Conservation (phyloP, 108 stramenopile genomes). For the Skeletonema tropicum region DNA sequence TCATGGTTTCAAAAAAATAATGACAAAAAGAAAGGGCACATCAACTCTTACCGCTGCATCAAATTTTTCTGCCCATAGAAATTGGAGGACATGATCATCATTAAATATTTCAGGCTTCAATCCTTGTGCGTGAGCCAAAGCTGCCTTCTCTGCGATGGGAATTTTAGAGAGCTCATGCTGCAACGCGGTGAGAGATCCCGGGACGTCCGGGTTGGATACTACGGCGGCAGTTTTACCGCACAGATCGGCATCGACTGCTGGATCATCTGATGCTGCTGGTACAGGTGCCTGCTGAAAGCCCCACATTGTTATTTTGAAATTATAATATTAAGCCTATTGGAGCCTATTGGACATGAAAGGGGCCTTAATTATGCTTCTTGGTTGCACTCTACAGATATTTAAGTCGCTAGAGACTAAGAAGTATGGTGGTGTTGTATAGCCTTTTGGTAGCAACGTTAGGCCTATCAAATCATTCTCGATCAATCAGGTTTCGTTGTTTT, state of each 20-base stretch:
- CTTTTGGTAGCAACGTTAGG: too few relatives aligned
- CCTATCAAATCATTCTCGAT: too few relatives aligned
- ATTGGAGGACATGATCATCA: slow-evolving; percentile 34
- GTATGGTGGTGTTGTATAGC: too few relatives aligned
- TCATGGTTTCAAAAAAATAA: not conserved
- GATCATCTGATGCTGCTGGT: not conserved
- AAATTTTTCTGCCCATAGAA: slow-evolving; percentile 35
- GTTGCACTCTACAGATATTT: too few relatives aligned
- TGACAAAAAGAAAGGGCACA: not conserved
- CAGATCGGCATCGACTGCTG: not conserved
- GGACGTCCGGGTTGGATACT: not conserved
- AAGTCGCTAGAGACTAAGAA: too few relatives aligned
- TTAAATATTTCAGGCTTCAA: slow-evolving; percentile 25
- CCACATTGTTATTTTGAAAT: not conserved
- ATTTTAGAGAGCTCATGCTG: slow-evolving; percentile 17
- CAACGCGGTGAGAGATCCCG: slow-evolving; percentile 1
- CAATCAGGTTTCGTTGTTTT: too few relatives aligned
- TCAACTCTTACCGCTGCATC: slow-evolving; percentile 22
- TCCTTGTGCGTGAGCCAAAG: slow-evolving; percentile 14
- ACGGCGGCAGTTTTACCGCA: not conserved
- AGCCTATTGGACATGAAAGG: too few relatives aligned
- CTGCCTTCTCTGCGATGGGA: slow-evolving; percentile 29
- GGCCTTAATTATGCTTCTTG: too few relatives aligned
- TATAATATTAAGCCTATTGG: too few relatives aligned
- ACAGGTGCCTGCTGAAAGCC: not conserved